phyloP scores from a whole-genome alignment of 768 basidiomycete genomes.

The Chlorophyllum brunneum region DNA sequence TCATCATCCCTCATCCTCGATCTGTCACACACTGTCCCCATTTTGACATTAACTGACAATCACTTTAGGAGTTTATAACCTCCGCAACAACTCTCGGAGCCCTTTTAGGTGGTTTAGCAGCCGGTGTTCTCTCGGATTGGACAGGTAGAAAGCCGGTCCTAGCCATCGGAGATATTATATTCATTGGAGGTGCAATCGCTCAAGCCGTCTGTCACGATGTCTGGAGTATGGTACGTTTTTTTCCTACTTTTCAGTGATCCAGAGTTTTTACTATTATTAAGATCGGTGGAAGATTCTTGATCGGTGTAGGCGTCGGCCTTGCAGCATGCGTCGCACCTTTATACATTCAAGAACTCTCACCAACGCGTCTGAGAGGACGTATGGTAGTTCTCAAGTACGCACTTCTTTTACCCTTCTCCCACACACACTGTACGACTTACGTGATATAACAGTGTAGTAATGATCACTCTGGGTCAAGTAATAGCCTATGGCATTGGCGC shows the following conservation, averaged over 20 bases:
- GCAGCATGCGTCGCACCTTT: conserved; percentile 78
- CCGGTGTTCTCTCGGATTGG: conserved; percentile 68
- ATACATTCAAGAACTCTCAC: conserved; percentile 82
- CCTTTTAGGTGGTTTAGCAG: conserved; percentile 66
- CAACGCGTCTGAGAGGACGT: conserved; percentile 66
- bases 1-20: neutral
- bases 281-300: conserved; percentile 71
- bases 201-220: conserved; percentile 71
- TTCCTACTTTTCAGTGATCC: neutral
- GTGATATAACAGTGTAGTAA: conserved; percentile 50
- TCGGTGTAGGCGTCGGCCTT: conserved; percentile 71
- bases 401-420: neutral
- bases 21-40: neutral
- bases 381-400: conserved; percentile 70
- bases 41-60: too few relatives aligned
- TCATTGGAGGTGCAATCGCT: conserved; percentile 68
- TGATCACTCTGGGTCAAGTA: conserved; percentile 79
- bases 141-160: conserved; percentile 65
- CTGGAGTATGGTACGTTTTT: conserved; percentile 55
- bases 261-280: conserved; percentile 18
- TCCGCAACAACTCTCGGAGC: conserved; percentile 78
- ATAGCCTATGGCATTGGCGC: conserved; percentile 74
- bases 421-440: neutral
- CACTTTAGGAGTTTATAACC: conserved; percentile 79
- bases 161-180: conserved; percentile 64